Base-by-base conservation (phyloP, 352 stramenopile genomes). In the Globisporangium nagaii region DNA sequence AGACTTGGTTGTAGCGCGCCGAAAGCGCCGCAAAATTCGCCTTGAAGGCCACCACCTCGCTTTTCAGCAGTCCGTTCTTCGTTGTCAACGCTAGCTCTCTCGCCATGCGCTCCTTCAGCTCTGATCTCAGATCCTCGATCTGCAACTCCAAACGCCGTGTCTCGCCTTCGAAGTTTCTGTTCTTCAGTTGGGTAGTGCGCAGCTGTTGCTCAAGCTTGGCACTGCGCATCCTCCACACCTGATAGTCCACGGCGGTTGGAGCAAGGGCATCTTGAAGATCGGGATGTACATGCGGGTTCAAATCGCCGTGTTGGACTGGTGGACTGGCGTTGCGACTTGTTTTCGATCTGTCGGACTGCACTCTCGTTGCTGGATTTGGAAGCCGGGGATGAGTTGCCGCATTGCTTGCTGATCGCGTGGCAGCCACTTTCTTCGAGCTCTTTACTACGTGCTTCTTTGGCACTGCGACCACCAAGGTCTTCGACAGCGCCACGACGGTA, bases 101-200 rank as follows among this genome's bases (percentile, higher is more conserved):
- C 2, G 55, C 36, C 48, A 78, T 61, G 17, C 73, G 61, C 5
- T 60, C 49, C 28, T 66, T 60, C 36, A 84, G 39, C 36, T 79
- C 65, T 19, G 58, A 36, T n/a, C 61, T 76, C 20, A 79, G 48
- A 19, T 56, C 63, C 7, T 53, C 56, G 60, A 79, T 68, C 11
- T 80, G 49, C 31, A 70, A 3, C 53, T 86, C 70, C 15, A 86
- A 49, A 17, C 69, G 56, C 3, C 58, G 47, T 6, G 73, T 58
- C 15, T 65, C 71, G 32, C 82, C 72, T 53, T 84, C 68, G 28
- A 87, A 82, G 2, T 60, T 72, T 12, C 79, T 68, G 41, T 73
- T 82, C 39, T 71, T 70, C 17, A 73, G 41, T 10, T 54, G 68
- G 3, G 59, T 55, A 11, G 60, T 67, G 15, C 61, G 59, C 15